Evolutionary conservation across 108 stramenopile genomes (phyloP).

Genomic region (Discostella pseudostelligera): DNA sequence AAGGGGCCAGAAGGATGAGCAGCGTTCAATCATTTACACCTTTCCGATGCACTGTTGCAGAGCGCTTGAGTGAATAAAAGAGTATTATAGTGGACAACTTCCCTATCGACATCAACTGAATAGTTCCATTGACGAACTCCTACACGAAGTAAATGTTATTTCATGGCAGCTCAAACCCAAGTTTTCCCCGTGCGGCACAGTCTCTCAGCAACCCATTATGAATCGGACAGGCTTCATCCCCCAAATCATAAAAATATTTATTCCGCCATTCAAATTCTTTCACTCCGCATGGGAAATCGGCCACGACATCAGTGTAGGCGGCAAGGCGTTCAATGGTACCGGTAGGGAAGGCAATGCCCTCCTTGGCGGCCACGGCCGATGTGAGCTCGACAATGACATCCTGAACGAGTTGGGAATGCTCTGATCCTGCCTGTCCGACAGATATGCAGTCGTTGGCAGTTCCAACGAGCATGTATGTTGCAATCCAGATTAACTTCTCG

Average conservation of each 20-base stretch:
- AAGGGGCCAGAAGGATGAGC: too few relatives aligned
- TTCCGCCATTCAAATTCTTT: slow-evolving; percentile 97
- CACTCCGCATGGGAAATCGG: slow-evolving; percentile 89
- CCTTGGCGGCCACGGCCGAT: slow-evolving; percentile 54
- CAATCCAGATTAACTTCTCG: slow-evolving; percentile 95
- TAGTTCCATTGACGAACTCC: too few relatives aligned
- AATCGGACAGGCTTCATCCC: slow-evolving; percentile 61
- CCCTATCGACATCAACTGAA: too few relatives aligned
- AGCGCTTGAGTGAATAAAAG: too few relatives aligned
- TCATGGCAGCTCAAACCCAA: slow-evolving; percentile 64
- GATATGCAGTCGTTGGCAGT: slow-evolving; percentile 73
- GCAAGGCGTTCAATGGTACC: slow-evolving; percentile 70
- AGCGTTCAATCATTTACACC: too few relatives aligned
- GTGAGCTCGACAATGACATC: slow-evolving; percentile 66
- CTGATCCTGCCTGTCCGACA: slow-evolving; percentile 72
- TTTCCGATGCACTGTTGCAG: too few relatives aligned
- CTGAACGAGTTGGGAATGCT: slow-evolving; percentile 64
- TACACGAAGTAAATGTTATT: too few relatives aligned
- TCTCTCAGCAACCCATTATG: slow-evolving; percentile 69
- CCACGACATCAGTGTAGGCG: slow-evolving; percentile 89
- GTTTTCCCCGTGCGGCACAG: slow-evolving; percentile 57
- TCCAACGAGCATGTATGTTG: slow-evolving; percentile 89
- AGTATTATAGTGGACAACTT: too few relatives aligned
- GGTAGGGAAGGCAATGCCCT: slow-evolving; percentile 58
- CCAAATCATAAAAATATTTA: slow-evolving; percentile 72